Percentiles rank a stretch among this genome's conserved stretches.
These are phyloP conservation scores for Tritrichomonas foetus DNA, from an alignment of 208 protist species.

Conservation along the genomic window DNA sequence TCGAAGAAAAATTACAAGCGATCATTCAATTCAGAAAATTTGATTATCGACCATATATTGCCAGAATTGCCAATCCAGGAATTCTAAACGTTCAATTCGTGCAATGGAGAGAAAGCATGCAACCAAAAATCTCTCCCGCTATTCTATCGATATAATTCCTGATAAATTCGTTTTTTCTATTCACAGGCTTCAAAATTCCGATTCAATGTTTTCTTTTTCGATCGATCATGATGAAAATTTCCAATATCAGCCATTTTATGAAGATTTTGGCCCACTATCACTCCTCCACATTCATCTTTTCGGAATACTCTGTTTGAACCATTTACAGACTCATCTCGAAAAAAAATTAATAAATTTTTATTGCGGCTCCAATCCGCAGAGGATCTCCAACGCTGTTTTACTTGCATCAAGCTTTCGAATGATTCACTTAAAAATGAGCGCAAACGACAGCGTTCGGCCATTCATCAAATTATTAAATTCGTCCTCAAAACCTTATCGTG, in stretches of 20 bases:
- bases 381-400: background rate
- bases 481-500: constrained; percentile 68
- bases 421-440: background rate
- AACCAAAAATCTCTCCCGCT: no score
- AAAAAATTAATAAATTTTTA: background rate
- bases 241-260: background rate
- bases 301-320: background rate
- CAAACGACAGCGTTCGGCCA: background rate
- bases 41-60: no score
- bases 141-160: no score
- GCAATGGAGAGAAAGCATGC: no score
- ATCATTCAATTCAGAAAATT: no score
- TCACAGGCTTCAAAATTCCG: background rate
- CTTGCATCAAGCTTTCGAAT: background rate
- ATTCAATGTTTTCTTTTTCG: background rate
- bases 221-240: constrained; percentile 32
- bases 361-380: background rate
- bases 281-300: background rate
- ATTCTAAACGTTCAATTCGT: no score
- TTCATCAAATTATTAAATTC: background rate
- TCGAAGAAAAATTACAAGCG: no score
- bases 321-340: background rate
- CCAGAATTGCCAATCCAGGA: no score
- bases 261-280: background rate
- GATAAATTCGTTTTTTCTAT: background rate